Evolutionary conservation across 2,329 filamentous ascomycete species (phyloP).

Genomic region (Monascus ruber): DNA sequence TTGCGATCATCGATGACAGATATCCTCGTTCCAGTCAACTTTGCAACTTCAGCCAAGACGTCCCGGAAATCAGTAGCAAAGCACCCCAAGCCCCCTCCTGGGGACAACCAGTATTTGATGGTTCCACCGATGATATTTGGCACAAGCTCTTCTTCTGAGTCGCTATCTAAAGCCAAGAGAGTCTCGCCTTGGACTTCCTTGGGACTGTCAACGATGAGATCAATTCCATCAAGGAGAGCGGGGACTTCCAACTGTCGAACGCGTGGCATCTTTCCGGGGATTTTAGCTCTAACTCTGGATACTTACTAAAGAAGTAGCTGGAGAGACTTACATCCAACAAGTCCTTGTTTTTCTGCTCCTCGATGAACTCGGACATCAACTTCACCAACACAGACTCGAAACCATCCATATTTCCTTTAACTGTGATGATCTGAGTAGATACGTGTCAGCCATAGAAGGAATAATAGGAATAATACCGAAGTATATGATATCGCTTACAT

Average conservation of each 20-base stretch:
- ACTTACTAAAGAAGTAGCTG: too few relatives aligned
- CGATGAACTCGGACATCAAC: conserved; percentile 13
- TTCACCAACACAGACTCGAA: conserved; percentile 4
- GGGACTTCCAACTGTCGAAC: conserved; percentile 16
- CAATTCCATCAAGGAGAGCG: conserved; percentile 1
- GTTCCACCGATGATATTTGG: conserved; percentile 2
- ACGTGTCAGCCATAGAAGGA: not conserved
- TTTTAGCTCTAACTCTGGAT: too few relatives aligned
- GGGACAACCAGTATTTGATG: conserved; percentile 15
- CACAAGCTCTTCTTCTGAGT: conserved; percentile 7
- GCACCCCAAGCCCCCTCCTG: conserved; percentile 11
- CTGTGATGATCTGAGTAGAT: conserved; percentile 12
- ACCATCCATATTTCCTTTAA: conserved; percentile 11
- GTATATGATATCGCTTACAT: conserved; percentile 9
- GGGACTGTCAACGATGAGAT: not conserved
- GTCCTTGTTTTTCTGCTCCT: conserved; percentile 19
- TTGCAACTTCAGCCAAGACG: conserved; percentile 12
- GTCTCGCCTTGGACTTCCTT: conserved; percentile 2
- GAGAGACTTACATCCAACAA: conserved; percentile 18
- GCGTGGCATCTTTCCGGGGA: conserved; percentile 12
- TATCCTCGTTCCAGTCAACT: conserved; percentile 17
- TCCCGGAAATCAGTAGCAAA: conserved; percentile 10
- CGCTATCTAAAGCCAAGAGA: conserved; percentile 8
- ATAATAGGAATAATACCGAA: not conserved
- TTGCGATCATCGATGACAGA: conserved; percentile 9